These are phyloP conservation scores for Alternaria conjuncta DNA, from an alignment of 2,329 filamentous ascomycete species.

Conservation along the genomic window DNA sequence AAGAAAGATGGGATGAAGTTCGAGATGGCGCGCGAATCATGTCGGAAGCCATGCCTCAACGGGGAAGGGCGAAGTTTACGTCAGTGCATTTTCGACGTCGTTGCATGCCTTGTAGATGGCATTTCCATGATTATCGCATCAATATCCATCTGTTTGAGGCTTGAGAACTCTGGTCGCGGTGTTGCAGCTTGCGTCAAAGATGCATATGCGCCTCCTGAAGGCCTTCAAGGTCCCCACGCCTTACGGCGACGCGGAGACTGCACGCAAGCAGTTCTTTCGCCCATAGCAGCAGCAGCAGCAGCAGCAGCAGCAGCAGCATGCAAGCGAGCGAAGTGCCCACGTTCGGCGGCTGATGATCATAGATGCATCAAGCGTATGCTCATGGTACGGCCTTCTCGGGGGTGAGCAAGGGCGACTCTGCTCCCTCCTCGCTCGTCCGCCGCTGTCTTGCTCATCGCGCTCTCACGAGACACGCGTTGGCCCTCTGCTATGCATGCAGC, in stretches of 20 bases:
- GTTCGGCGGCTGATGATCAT: not conserved
- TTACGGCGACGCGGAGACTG: not conserved
- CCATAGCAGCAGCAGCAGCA: not conserved
- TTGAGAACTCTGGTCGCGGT: not conserved
- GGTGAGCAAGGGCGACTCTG: not conserved
- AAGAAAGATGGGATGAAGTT: constrained; percentile 5
- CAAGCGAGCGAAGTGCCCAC: not conserved
- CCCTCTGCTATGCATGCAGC: not conserved
- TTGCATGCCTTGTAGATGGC: not conserved
- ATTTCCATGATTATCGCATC: not conserved
- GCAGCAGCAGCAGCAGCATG: not conserved
- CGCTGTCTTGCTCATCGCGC: not conserved
- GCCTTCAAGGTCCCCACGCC: not conserved
- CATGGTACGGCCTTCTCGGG: not conserved
- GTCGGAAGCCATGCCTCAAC: constrained; percentile 8
- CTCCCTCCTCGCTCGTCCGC: not conserved
- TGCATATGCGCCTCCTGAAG: not conserved
- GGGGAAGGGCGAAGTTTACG: not conserved
- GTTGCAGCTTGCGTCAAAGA: not conserved
- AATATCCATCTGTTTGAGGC: not conserved
- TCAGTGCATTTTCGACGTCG: not conserved
- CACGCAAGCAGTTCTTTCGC: not conserved
- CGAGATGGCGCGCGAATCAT: not conserved
- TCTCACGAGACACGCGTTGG: not conserved
- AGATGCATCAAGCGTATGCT: not conserved